Percentiles rank a stretch among this genome's conserved stretches.
phyloP scores from a whole-genome alignment of 2,329 filamentous ascomycete species.

The Leptographium lundbergii region DNA sequence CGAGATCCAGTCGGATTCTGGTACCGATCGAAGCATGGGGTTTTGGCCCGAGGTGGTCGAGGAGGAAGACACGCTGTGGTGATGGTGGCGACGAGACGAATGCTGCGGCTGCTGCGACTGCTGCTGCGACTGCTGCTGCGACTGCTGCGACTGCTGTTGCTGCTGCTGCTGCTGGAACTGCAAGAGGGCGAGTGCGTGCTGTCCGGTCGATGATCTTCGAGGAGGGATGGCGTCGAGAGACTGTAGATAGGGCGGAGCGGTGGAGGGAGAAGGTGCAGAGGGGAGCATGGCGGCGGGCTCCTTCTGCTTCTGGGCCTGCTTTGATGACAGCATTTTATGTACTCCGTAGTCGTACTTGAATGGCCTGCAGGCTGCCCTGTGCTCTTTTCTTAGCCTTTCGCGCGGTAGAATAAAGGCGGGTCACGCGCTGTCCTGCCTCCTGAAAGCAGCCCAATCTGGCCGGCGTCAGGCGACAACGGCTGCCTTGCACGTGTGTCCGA shows the following conservation, averaged over 20 bases:
- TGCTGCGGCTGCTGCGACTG: background rate
- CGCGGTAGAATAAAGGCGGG: background rate
- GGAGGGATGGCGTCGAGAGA: conserved; percentile 60
- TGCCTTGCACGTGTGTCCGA: background rate
- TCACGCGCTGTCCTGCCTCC: background rate
- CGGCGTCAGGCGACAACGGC: background rate
- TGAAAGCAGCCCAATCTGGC: background rate
- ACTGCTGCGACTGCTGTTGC: conserved; percentile 20
- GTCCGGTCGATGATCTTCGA: conserved; percentile 55
- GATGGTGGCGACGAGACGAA: background rate
- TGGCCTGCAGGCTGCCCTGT: too few species aligned
- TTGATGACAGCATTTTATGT: background rate
- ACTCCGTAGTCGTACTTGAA: too few species aligned
- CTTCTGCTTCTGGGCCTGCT: conserved; percentile 1
- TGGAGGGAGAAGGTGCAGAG: conserved; percentile 2
- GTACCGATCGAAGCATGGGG: conserved; percentile 34
- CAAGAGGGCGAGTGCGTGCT: conserved; percentile 15
- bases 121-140: conserved; percentile 10
- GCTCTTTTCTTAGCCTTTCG: background rate
- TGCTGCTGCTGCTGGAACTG: conserved; percentile 2
- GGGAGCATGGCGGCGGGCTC: conserved; percentile 11
- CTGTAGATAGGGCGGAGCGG: conserved; percentile 21
- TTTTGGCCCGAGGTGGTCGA: conserved; percentile 12
- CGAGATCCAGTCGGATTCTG: conserved; percentile 48
- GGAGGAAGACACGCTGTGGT: conserved; percentile 1